Base-by-base conservation (phyloP, 306 rosid species). In the Morella rubra region DNA sequence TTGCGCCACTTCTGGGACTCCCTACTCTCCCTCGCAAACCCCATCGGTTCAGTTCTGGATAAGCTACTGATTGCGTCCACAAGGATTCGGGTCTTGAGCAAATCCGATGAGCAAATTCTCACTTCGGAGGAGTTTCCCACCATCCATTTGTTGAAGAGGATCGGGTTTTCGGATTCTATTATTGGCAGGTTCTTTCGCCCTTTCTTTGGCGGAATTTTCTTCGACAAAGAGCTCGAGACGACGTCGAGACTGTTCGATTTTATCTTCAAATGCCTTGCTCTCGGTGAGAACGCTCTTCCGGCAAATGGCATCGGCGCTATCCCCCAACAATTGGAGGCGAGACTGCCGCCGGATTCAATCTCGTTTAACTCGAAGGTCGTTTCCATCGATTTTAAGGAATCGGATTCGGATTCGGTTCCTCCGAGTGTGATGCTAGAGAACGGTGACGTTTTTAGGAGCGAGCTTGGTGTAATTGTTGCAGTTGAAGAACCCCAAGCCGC, bases 181-280 rank as follows among this genome's bases (percentile, higher is more conserved):
- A 76, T 95, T 13, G 7, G 70, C 0, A 77, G 81, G 24, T 95
- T 95, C 80, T 95, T 95, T 80, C 87, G 91, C 7, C 97, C 97
- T 0, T 92, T 95, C 74, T 95, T 95, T 56, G 97, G 96, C 3
- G 92, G 97, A 7, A 78, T 95, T 60, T 95, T 95, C 85, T 95
- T 95, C 70, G 97, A 95, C 27, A 75, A 58, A 1, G 80, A 87
- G 6, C 88, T 92, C 41, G 84, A 87, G 68, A 92, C 96, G 8
- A 81, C 96, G 13, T 95, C 97, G 7, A 84, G 93, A 20, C 51
- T 92, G 76, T 95, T 95, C 82, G 79, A 89, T 82, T 92, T 95
- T 85, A 60, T 95, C 82, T 92, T 95, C 88, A 92, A 90, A 75
- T 88, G 97, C 56, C 97, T 95, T 32, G 92, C 99, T 32, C 92